Percentiles rank a stretch among this genome's conserved stretches.
Evolutionary conservation across 768 basidiomycete species (phyloP).

Genomic region (Pisolithus marmoratus): DNA sequence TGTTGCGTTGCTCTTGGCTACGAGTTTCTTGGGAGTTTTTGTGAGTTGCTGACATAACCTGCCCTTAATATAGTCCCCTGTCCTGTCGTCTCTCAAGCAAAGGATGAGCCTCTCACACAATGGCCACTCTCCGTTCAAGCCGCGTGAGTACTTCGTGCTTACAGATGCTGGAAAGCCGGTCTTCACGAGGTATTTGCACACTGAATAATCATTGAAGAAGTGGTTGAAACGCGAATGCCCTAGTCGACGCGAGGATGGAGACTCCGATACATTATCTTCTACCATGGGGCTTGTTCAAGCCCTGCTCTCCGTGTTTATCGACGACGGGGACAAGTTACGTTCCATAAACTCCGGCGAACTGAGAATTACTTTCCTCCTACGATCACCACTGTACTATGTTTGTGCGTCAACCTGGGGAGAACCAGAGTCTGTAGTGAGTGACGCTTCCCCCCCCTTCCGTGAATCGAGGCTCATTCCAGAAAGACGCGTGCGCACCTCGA

Average conservation of each 20-base stretch:
- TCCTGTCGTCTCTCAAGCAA: too few species aligned
- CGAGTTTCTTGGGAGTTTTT: too few species aligned
- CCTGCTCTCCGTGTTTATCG: slow-evolving; percentile 90
- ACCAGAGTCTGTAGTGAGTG: slow-evolving; percentile 88
- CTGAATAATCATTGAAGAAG: background rate
- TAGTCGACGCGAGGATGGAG: slow-evolving; percentile 50
- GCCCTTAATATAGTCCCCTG: too few species aligned
- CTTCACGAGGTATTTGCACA: slow-evolving; percentile 62
- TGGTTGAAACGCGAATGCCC: background rate
- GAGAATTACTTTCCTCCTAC: slow-evolving; percentile 80
- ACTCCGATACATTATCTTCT: slow-evolving; percentile 64
- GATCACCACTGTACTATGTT: slow-evolving; percentile 87
- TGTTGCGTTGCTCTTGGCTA: too few species aligned
- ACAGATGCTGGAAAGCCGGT: slow-evolving; percentile 99
- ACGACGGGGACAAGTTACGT: slow-evolving; percentile 81
- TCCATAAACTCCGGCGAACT: slow-evolving; percentile 80
- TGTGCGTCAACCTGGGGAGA: slow-evolving; percentile 92
- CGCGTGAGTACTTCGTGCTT: slow-evolving; percentile 84
- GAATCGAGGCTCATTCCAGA: slow-evolving; percentile 39
- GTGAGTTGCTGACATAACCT: too few species aligned
- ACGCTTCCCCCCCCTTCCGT: background rate
- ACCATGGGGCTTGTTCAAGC: slow-evolving; percentile 93
- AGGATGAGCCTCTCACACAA: slow-evolving; percentile 3
- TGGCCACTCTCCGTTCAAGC: slow-evolving; percentile 29
- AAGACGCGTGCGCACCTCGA: slow-evolving; percentile 94